Conservation (phyloP, 192 early-diverging fungal species). For the Linnemannia zychae region DNA sequence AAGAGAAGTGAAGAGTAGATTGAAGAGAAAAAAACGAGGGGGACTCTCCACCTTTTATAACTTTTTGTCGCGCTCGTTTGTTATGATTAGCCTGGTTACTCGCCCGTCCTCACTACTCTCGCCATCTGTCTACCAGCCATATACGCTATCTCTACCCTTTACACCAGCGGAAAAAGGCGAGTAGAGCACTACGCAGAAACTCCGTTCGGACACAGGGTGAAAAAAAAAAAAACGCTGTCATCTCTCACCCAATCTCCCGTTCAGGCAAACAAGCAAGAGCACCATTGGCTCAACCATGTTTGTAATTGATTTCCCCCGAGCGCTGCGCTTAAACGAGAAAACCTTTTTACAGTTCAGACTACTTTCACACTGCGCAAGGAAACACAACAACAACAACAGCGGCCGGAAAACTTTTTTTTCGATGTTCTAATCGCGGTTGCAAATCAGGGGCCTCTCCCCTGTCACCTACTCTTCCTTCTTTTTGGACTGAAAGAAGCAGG, state of each 20-base stretch:
- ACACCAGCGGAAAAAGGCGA: too few relatives aligned
- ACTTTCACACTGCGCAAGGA: background rate
- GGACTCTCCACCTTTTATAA: background rate
- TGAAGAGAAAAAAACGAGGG: background rate
- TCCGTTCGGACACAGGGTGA: background rate
- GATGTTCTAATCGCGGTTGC: background rate
- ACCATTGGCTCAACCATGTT: background rate
- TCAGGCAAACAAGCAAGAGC: background rate
- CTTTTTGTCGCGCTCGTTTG: background rate
- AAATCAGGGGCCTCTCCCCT: background rate
- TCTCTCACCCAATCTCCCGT: background rate
- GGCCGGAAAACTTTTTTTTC: background rate
- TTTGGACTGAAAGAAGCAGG: background rate
- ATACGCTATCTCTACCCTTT: background rate
- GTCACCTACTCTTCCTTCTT: background rate
- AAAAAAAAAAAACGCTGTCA: too few relatives aligned
- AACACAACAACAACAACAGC: background rate
- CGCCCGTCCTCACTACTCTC: background rate
- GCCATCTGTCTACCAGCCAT: background rate
- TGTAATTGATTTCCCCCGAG: background rate
- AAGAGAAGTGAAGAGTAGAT: background rate
- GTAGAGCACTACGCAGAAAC: background rate
- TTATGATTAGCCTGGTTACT: background rate
- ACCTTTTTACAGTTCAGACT: background rate
- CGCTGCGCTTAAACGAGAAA: constrained; percentile 1